Base-by-base conservation (phyloP, 768 basidiomycete species). In the Mycena vitilis region DNA sequence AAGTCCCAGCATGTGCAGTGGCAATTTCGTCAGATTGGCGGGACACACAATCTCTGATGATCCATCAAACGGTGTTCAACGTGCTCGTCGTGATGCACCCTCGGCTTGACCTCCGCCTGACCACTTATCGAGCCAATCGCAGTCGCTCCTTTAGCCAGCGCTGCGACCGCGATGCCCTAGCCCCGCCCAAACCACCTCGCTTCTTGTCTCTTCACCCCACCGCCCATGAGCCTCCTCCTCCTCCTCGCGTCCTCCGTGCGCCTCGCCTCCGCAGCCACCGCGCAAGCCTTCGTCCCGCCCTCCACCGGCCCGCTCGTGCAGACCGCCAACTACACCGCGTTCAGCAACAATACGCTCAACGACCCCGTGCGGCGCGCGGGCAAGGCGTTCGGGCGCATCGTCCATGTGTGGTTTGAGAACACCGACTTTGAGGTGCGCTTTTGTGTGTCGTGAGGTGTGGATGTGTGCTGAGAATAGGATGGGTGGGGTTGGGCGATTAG, bases 361-460 rank as follows among this genome's bases (percentile, higher is more conserved):
- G 63, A 63, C 18, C 56, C 16, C 13, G 25, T 18, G 30, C 34
- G 40, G 15, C 34, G 47, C 15, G 37, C 47, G 44, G 63, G 63
- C 16, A 55, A 48, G 45, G 54, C 22, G 20, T 63, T 56, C 54
- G 25, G 44, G 34, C 18, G 54, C 1, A 56, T 63, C 10, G 56
- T 63, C 13, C 63, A 63, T 13, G 87, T 90, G 63, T 90, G 87
- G 86, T 79, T 91, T 44, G 89, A 90, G 74, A 91, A 90, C 75
- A 89, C 87, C 18, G 84, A 90, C 71, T 91, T 79, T 65, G 75
- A 69, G 12, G 63, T 63, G 72, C 61, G 72, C 34, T 68, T 59
- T 16, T 16, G 4, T 9, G 40, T 12, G 16, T 42, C 40, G 40
- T 12, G 2, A 4, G 3, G 11, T 16, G n/a, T 55, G 53, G n/a